Percentiles rank a stretch among this genome's conserved stretches.
Evolutionary conservation across 176 grass and related monocot genomes (phyloP).

Genomic region (Avena atlantica): DNA sequence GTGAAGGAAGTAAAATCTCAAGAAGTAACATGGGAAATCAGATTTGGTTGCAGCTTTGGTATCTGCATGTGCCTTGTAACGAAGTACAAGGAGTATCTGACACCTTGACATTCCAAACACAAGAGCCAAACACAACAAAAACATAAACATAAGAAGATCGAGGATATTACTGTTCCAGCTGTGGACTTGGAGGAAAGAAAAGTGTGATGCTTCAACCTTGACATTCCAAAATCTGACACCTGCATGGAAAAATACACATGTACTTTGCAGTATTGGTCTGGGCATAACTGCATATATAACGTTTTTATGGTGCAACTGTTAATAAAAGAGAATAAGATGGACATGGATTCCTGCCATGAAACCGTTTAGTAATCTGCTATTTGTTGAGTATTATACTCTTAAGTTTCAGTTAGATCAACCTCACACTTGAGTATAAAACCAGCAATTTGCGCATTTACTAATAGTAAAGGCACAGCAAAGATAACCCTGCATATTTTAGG

Average conservation of each 20-base stretch:
- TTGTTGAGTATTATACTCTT: not conserved
- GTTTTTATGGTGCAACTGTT: not conserved
- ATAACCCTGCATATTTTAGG: conserved; percentile 12
- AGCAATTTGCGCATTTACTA: conserved; percentile 23
- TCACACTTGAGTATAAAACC: not conserved
- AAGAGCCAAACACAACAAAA: conserved; percentile 24
- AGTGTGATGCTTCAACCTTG: conserved; percentile 97
- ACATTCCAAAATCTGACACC: conserved; percentile 99
- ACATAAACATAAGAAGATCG: conserved; percentile 27
- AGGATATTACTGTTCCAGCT: conserved; percentile 85
- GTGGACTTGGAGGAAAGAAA: conserved; percentile 97
- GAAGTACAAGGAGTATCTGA: not conserved
- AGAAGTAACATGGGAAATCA: not conserved
- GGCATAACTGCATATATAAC: conserved; percentile 15
- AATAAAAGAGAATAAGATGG: conserved; percentile 14
- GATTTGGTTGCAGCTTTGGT: not conserved
- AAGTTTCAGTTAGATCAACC: conserved; percentile 11
- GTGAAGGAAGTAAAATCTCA: not conserved
- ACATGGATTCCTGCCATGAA: conserved; percentile 34
- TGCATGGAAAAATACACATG: conserved; percentile 46
- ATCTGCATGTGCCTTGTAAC: not conserved
- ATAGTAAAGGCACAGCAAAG: conserved; percentile 25
- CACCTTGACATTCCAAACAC: no score
- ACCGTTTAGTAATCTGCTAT: not conserved
- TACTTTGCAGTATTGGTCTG: conserved; percentile 22